Conservation (phyloP, 257 asterid species). For the Solanum rostratum region DNA sequence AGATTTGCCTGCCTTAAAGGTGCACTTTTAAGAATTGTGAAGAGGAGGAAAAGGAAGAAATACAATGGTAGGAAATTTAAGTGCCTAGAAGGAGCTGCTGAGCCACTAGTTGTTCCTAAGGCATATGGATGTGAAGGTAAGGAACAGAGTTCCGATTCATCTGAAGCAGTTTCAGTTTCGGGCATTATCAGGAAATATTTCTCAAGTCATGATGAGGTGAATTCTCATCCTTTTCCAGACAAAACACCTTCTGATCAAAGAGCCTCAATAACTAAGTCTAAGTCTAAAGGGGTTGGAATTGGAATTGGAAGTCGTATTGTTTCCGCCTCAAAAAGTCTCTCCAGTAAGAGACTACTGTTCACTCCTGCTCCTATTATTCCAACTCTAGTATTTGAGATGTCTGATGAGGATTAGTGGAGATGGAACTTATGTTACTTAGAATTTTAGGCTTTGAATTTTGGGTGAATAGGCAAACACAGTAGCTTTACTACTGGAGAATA, state of each 20-base stretch:
- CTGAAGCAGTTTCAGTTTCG: slow-evolving; percentile 44
- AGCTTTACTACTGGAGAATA: not conserved
- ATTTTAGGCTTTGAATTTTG: not conserved
- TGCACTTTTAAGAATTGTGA: not conserved
- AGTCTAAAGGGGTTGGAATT: slow-evolving; percentile 16
- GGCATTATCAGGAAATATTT: slow-evolving; percentile 55
- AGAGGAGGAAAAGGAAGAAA: slow-evolving; percentile 1
- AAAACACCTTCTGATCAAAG: not conserved
- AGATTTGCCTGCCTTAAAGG: not conserved
- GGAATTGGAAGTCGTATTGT: slow-evolving; percentile 43
- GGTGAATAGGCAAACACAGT: not conserved
- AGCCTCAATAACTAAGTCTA: slow-evolving; percentile 7
- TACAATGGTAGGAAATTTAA: not conserved
- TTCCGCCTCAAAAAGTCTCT: slow-evolving; percentile 18
- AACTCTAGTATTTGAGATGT: slow-evolving; percentile 26
- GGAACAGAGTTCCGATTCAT: slow-evolving; percentile 1
- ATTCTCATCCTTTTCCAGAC: not conserved
- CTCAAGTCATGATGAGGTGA: slow-evolving; percentile 38
- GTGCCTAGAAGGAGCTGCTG: not conserved
- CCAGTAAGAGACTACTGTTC: not conserved
- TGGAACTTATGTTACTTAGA: no score
- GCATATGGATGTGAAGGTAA: not conserved
- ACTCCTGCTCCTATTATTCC: not conserved
- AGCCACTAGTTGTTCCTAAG: not conserved
- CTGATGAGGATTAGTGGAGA: slow-evolving; percentile 22